Conservation (phyloP, 768 basidiomycete species). For the Pleurotus cornucopiae region DNA sequence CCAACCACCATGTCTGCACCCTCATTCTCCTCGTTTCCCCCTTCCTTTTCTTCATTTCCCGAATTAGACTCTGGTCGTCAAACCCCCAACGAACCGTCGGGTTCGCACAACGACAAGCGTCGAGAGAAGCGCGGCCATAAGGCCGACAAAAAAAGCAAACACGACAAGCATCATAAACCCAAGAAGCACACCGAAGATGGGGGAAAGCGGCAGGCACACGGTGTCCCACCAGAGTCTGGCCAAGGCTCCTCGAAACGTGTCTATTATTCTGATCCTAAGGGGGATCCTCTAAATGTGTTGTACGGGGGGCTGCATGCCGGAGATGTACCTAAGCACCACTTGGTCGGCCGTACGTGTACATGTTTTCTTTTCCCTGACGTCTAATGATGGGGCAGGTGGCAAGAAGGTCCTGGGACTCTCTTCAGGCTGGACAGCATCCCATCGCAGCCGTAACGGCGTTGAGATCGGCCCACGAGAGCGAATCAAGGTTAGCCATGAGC, state of each 20-base stretch:
- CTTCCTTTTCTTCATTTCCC: slow-evolving; percentile 69
- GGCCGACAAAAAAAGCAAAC: slow-evolving; percentile 16
- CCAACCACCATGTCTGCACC: slow-evolving; percentile 39
- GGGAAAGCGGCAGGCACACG: slow-evolving; percentile 16
- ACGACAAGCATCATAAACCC: slow-evolving; percentile 22
- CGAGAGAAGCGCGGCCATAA: slow-evolving; percentile 8
- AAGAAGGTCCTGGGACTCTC: slow-evolving; percentile 62
- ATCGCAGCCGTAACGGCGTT: slow-evolving; percentile 46
- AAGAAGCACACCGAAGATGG: slow-evolving; percentile 17
- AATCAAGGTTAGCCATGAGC: slow-evolving; percentile 34
- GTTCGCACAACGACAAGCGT: neutral
- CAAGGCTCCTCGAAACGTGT: slow-evolving; percentile 26
- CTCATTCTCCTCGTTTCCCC: slow-evolving; percentile 60
- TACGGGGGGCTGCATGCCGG: slow-evolving; percentile 64
- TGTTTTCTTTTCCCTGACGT: slow-evolving; percentile 19
- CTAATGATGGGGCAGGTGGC: slow-evolving; percentile 56
- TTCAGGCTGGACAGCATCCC: slow-evolving; percentile 41
- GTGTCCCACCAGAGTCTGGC: slow-evolving; percentile 21
- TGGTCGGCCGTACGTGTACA: slow-evolving; percentile 49
- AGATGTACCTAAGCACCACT: slow-evolving; percentile 63
- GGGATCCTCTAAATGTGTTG: slow-evolving; percentile 60
- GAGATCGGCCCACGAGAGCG: slow-evolving; percentile 45
- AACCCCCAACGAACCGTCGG: slow-evolving; percentile 9
- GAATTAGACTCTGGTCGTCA: slow-evolving; percentile 44
- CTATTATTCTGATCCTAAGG: slow-evolving; percentile 65